phyloP scores from a whole-genome alignment of 2,329 filamentous ascomycete species.

The Nannizzia gypsea region DNA sequence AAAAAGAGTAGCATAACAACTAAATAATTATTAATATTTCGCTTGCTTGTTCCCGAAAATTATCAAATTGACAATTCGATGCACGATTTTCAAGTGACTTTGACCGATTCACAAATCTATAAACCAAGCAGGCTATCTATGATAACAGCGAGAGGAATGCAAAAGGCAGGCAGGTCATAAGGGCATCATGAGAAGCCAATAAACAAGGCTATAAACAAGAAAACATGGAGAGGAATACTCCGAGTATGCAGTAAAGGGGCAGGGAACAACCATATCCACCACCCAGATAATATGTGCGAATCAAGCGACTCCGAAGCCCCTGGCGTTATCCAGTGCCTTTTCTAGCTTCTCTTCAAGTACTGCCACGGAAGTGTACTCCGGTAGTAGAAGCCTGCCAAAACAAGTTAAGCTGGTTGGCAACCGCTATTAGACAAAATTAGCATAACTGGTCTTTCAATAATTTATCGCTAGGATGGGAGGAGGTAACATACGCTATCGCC shows the following conservation, averaged over 20 bases:
- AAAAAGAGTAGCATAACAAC: no score
- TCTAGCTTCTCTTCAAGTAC: slow-evolving; percentile 61
- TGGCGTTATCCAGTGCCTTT: slow-evolving; percentile 79
- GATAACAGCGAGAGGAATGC: neutral
- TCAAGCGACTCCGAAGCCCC: slow-evolving; percentile 76
- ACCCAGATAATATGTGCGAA: neutral
- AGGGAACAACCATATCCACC: neutral
- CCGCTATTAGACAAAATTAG: slow-evolving; percentile 21
- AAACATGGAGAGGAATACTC: neutral
- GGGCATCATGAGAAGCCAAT: neutral
- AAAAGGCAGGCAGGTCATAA: neutral
- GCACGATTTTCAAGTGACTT: neutral
- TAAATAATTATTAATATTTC: neutral
- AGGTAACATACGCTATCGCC: slow-evolving; percentile 38
- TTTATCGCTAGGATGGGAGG: neutral
- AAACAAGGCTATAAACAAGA: neutral
- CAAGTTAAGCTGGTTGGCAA: slow-evolving; percentile 87
- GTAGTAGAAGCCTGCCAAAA: slow-evolving; percentile 76
- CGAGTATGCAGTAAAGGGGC: neutral
- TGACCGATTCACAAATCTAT: neutral
- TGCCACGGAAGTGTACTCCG: slow-evolving; percentile 63
- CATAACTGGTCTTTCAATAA: neutral
- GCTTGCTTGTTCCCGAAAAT: neutral
- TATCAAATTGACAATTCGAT: neutral
- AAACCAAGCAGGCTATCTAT: neutral